Conservation (phyloP, 108 stramenopile species). For the Nannochloropsis oceanica region DNA sequence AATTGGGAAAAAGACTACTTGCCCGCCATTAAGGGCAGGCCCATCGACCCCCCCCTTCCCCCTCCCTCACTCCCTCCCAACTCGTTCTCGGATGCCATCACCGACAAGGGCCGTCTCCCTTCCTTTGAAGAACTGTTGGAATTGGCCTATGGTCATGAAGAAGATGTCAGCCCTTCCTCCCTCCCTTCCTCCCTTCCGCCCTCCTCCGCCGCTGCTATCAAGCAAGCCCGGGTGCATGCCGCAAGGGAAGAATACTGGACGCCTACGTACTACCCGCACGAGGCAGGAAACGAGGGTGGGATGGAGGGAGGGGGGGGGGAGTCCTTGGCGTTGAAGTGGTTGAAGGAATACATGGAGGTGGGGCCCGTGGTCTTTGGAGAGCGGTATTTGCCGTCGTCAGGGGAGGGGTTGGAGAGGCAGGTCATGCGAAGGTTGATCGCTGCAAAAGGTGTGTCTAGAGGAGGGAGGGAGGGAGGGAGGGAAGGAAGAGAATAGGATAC, state of each 20-base stretch:
- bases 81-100: neutral
- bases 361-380: neutral
- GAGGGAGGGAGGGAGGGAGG: neutral
- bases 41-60: neutral
- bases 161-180: neutral
- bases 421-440: neutral
- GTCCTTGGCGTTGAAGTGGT: neutral
- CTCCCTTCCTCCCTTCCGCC: neutral
- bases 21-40: neutral
- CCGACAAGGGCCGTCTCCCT: neutral
- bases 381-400: neutral
- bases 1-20: neutral
- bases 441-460: neutral
- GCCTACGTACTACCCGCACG: neutral
- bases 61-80: neutral
- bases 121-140: neutral
- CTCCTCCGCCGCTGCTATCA: neutral
- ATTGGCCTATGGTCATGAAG: neutral
- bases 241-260: neutral
- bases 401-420: neutral
- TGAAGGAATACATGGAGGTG: neutral
- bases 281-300: neutral
- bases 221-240: neutral
- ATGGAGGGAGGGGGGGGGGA: neutral
- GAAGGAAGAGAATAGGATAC: neutral